phyloP scores from a whole-genome alignment of 2,329 filamentous ascomycete species.

The Penicillium corylophilum region DNA sequence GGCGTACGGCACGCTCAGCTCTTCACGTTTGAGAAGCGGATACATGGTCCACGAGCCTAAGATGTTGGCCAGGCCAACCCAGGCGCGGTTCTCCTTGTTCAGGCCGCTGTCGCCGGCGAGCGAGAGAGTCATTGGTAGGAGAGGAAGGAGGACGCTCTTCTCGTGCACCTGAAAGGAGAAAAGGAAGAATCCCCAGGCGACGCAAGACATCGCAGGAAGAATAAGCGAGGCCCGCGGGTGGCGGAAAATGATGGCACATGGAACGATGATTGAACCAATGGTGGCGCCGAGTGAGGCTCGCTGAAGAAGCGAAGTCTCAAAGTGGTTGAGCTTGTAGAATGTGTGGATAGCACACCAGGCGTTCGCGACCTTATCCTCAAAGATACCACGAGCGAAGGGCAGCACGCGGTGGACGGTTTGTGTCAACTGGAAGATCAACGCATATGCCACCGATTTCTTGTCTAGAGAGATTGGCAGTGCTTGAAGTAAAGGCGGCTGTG shows the following conservation, averaged over 20 bases:
- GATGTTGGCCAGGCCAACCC: conserved; percentile 95
- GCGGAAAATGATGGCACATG: conserved; percentile 76
- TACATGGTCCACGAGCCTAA: conserved; percentile 92
- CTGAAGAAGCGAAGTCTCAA: conserved; percentile 70
- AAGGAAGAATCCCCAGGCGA: conserved; percentile 95
- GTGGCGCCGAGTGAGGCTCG: conserved; percentile 73
- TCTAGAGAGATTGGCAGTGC: conserved; percentile 61
- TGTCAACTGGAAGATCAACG: conserved; percentile 71
- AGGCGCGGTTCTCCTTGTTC: conserved; percentile 72
- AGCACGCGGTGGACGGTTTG: conserved; percentile 93
- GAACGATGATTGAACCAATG: conserved; percentile 70
- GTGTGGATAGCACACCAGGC: conserved; percentile 95
- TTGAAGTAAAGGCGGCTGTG: conserved; percentile 62
- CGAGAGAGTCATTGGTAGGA: conserved; percentile 89
- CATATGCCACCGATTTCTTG: conserved; percentile 68
- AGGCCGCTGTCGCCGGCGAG: conserved; percentile 77
- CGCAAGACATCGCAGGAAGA: conserved; percentile 75
- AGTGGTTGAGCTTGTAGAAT: conserved; percentile 78
- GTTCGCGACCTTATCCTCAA: conserved; percentile 98
- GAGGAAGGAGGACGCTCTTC: conserved; percentile 89
- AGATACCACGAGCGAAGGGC: conserved; percentile 90
- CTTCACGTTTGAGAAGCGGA: conserved; percentile 81
- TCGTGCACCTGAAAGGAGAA: conserved; percentile 99
- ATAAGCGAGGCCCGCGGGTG: conserved; percentile 74
- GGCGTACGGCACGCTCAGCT: conserved; percentile 78